Evolutionary conservation across 192 early-diverging fungal genomes (phyloP), one percentile per base, ranked within the genome.

Genomic region (Coemansia sp.): DNA sequence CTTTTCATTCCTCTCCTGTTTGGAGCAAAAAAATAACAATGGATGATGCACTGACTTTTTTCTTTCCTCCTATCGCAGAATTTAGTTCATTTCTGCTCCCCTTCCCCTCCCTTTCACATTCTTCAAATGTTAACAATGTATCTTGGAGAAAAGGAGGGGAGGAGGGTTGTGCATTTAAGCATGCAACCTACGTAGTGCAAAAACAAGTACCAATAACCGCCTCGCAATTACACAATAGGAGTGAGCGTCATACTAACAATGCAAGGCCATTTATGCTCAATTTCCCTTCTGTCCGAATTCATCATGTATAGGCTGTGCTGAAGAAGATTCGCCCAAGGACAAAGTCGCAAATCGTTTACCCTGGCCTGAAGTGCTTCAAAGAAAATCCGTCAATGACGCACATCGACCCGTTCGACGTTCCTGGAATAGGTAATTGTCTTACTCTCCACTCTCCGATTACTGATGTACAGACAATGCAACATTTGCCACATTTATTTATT

Each of bases 371-470:
- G 31, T 80, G 74, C 29, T 90, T 92, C 71, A 86, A 91, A 65
- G 74, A 87, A 19, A 55, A 67, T 34, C 52, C 68, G 6, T 67
- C 52, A 6, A 70, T 68, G 2, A 68, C 65, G 11, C 75, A 67
- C 30, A 85, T 95, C 37, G 88, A 97, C 52, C 94, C 95, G 4
- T 83, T 87, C 50, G 56, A 65, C 7, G 93, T 98, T n/a, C 95
- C 94, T 8, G 97, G 97, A 17, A 82, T 97, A 53, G 73, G 79
- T 76, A 75, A 75, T 65, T n/a, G 13, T 37, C 25, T 50, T 28
- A 17, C 15, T 33, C 28, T 52, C 10, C 37, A 40, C 33, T 9
- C n/a, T n/a, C n/a, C n/a, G n/a, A n/a, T n/a, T n/a, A n/a, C n/a
- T n/a, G n/a, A n/a, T n/a, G n/a, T n/a, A n/a, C n/a, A n/a, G n/a